These are phyloP conservation scores for Cytospora piceae DNA, from an alignment of 2,329 filamentous ascomycete genomes.

Conservation along the genomic window DNA sequence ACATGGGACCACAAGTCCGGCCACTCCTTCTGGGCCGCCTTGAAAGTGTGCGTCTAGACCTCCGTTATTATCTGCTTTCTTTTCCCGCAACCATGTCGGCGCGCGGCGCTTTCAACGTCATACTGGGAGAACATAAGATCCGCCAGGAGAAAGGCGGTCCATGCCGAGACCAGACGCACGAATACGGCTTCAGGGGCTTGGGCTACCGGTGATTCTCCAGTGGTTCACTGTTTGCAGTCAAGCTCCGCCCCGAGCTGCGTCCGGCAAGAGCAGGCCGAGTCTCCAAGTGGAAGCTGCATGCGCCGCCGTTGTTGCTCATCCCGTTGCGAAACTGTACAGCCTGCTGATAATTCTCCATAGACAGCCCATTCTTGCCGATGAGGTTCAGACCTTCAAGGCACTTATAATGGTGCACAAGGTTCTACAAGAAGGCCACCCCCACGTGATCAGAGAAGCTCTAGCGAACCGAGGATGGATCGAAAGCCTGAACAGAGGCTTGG, in stretches of 20 bases:
- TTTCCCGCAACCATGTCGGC: slow-evolving; percentile 1
- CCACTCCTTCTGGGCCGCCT: slow-evolving; percentile 92
- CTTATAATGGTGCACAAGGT: slow-evolving; percentile 98
- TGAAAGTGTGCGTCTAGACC: slow-evolving; percentile 75
- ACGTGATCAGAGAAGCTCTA: slow-evolving; percentile 86
- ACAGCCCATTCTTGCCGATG: slow-evolving; percentile 96
- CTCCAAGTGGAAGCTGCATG: slow-evolving; percentile 8
- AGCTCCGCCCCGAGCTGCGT: no score
- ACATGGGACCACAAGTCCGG: slow-evolving; percentile 99
- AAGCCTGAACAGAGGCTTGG: slow-evolving; percentile 81
- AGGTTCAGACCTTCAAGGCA: slow-evolving; percentile 98
- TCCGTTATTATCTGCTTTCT: slow-evolving; percentile 10
- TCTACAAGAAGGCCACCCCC: slow-evolving; percentile 91
- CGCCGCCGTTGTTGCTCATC: not conserved
- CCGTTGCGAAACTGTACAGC: not conserved
- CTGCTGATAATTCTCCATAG: slow-evolving; percentile 47
- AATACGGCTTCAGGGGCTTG: not conserved
- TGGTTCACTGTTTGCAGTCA: not conserved
- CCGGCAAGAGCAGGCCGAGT: not conserved
- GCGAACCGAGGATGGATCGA: slow-evolving; percentile 89
- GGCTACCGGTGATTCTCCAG: not conserved
- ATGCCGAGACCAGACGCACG: not conserved
- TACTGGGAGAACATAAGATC: not conserved
- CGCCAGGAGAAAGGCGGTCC: not conserved
- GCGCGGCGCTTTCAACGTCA: not conserved